Conservation (phyloP, 352 stramenopile genomes). For the Phytopythium sindhum region DNA sequence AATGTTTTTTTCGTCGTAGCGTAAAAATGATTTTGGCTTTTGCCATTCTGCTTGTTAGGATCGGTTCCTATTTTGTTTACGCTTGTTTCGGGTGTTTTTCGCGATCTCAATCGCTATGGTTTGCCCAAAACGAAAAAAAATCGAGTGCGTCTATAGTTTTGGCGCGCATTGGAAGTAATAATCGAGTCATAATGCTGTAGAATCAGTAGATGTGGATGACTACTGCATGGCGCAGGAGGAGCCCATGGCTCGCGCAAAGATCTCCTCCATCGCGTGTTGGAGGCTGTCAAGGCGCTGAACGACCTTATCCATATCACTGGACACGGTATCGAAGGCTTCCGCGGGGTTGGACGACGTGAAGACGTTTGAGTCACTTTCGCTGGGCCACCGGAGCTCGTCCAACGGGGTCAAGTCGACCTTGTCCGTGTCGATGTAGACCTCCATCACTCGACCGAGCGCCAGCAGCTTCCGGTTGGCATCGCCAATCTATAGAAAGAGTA, state of each 20-base stretch:
- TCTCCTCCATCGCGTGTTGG: slow-evolving; percentile 38
- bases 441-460: slow-evolving; percentile 28
- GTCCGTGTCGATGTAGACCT: slow-evolving; percentile 30
- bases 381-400: slow-evolving; percentile 11
- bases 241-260: slow-evolving; percentile 32
- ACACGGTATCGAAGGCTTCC: background rate
- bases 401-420: slow-evolving; percentile 31
- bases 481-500: slow-evolving; percentile 14
- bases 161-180: too few species aligned
- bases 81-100: too few species aligned
- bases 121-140: too few species aligned
- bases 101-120: too few species aligned
- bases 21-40: too few species aligned
- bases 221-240: slow-evolving; percentile 44
- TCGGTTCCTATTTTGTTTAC: too few species aligned
- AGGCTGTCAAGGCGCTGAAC: slow-evolving; percentile 22
- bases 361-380: slow-evolving; percentile 6
- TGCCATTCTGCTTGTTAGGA: too few species aligned
- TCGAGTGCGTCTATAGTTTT: too few species aligned
- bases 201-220: background rate
- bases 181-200: background rate
- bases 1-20: too few species aligned
- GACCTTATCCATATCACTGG: slow-evolving; percentile 9
- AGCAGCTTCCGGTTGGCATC: slow-evolving; percentile 22
- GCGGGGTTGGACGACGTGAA: background rate